Evolutionary conservation across 2,329 filamentous ascomycete genomes (phyloP), one percentile per base, ranked within the genome.

Genomic region (Aspergillus puulaauensis): DNA sequence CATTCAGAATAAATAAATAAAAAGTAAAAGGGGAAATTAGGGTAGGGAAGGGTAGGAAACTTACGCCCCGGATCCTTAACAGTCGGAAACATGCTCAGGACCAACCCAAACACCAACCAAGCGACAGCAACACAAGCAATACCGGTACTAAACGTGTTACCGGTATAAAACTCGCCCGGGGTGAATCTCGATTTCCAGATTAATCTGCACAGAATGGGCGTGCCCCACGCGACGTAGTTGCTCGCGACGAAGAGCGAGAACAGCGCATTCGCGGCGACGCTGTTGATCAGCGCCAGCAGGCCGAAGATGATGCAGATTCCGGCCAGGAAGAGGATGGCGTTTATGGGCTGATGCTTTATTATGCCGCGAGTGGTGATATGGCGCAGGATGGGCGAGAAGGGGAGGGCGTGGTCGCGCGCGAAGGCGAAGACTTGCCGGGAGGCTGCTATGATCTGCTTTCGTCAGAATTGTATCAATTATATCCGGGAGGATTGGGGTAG

Each of bases 351-450:
- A 63, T 81, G 84, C 11, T 37, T 15, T 1, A 80, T 81, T 41
- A 86, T 78, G 2, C 74, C 75, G 58, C 78, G 79, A 61, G 79
- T 31, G 11, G 27, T 83, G 66, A 87, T 82, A 6, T 79, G 77
- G 33, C 83, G 77, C 70, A 86, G 83, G 70, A 83, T 85, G 5
- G 60, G 69, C 2, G 82, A 84, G 67, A 87, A 86, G 0, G 85
- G 85, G 1, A 87, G 75, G 1, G 84, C 85, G 2, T 83, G 83
- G 64, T 87, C 85, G 23, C 85, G 80, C 8, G 82, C 83, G 67
- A 87, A 87, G 0, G 85, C 85, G 85, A 85, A 88, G 31, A 77
- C 79, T 70, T 87, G 85, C 6, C 85, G 79, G 6, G 82, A 85
- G 4, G 81, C 82, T 1, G 85, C 85, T 3, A 86, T 80, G 3